Conservation (phyloP, 441 rosid species). For the Pelargonium citronellum region DNA sequence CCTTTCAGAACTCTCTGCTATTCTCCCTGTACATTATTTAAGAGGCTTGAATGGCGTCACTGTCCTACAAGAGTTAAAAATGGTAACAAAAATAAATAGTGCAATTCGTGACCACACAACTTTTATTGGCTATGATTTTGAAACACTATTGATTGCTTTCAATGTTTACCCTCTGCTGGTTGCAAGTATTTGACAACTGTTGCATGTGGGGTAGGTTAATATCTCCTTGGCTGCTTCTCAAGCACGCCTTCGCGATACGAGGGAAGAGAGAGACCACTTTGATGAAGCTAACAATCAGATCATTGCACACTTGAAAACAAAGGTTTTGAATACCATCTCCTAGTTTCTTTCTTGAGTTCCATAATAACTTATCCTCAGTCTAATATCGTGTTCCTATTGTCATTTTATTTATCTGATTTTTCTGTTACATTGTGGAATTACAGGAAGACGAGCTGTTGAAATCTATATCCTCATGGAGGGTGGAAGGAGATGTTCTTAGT, state of each 20-base stretch:
- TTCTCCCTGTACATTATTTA: not conserved
- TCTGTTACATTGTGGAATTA: conserved; percentile 21
- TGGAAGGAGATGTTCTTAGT: conserved; percentile 70
- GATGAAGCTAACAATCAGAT: conserved; percentile 92
- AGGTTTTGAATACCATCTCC: conserved; percentile 44
- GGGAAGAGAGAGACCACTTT: conserved; percentile 93
- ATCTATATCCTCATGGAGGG: conserved; percentile 67
- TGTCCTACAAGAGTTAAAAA: not conserved
- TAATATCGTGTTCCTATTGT: conserved; percentile 11
- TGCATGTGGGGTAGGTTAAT: conserved; percentile 51
- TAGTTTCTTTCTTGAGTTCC: conserved; percentile 15
- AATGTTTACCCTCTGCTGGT: conserved; percentile 11
- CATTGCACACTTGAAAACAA: conserved; percentile 66
- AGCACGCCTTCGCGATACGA: conserved; percentile 69
- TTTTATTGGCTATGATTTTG: not conserved
- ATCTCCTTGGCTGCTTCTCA: conserved; percentile 87
- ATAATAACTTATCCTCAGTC: not conserved
- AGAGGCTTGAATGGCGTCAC: not conserved
- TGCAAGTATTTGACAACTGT: conserved; percentile 17
- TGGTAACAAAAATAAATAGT: not conserved
- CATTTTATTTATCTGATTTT: conserved; percentile 18
- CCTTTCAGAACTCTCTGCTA: not conserved
- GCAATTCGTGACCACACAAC: not conserved
- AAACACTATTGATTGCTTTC: conserved; percentile 6
- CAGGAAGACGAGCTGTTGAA: conserved; percentile 90